A percentile compares a stretch with the other conserved stretches of the same genome.
phyloP scores from a whole-genome alignment of 176 grass and related monocot genomes.

The Avena eriantha region DNA sequence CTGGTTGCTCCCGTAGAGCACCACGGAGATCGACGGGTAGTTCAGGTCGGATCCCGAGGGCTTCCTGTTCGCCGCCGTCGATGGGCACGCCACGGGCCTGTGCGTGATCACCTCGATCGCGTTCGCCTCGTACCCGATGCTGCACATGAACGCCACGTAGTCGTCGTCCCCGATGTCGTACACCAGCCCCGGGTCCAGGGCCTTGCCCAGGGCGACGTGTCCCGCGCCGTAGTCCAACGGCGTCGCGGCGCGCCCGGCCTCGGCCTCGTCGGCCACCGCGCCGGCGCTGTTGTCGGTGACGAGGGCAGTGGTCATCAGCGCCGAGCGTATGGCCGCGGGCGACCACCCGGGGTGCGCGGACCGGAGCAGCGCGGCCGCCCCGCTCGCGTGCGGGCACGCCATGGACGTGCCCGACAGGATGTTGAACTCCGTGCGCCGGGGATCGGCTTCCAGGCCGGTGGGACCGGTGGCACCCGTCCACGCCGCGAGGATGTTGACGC shows the following conservation, averaged over 20 bases:
- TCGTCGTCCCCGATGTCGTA: slow-evolving; percentile 76
- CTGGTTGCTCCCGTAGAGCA: slow-evolving; percentile 61
- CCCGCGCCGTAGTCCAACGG: slow-evolving; percentile 86
- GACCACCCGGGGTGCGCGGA: slow-evolving; percentile 87
- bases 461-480: slow-evolving; percentile 84
- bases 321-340: slow-evolving; percentile 77
- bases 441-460: slow-evolving; percentile 65
- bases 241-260: slow-evolving; percentile 60
- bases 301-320: slow-evolving; percentile 86
- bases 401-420: slow-evolving; percentile 97
- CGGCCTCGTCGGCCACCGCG: slow-evolving; percentile 65
- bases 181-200: slow-evolving; percentile 83
- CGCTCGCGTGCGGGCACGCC: slow-evolving; percentile 96
- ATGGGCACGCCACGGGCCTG: slow-evolving; percentile 64
- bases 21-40: slow-evolving; percentile 94
- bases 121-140: slow-evolving; percentile 80
- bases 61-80: slow-evolving; percentile 15
- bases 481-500: slow-evolving; percentile 95
- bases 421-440: slow-evolving; percentile 87
- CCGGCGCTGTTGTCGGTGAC: slow-evolving; percentile 63
- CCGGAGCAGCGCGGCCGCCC: slow-evolving; percentile 82
- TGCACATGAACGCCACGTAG: slow-evolving; percentile 90
- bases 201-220: slow-evolving; percentile 64
- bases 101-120: slow-evolving; percentile 91
- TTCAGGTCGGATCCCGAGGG: slow-evolving; percentile 74